Base-by-base conservation (phyloP, 805 yeast species). In the Kazachstania viticola region DNA sequence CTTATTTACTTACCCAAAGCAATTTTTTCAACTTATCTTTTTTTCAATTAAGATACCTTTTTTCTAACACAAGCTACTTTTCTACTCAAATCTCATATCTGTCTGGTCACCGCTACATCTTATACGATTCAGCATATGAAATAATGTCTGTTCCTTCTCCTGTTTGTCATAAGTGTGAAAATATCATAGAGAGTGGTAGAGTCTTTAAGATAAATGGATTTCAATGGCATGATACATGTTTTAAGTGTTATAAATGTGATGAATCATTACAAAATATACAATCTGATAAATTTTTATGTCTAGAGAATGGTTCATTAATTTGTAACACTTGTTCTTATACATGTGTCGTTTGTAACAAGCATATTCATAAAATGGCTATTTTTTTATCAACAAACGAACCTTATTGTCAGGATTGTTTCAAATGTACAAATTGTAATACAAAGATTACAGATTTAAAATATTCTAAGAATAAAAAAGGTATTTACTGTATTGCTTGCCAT, bases 221-320 rank as follows among this genome's bases (percentile, higher is more conserved):
- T 51, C 73, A 95, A 42, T 91, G 98, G 98, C 98, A 91, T 56
- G 79, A 84, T 35, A 70, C 79, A 39, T 91, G 98, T 58, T 91
- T 91, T 59, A 68, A 74, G 29, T 91, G 98, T 58, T 79, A 93
- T 33, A 79, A 79, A 44, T 91, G 98, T 56, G 64, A 70, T 24
- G 69, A 72, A 44, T 69, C 76, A 23, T 61, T 91, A 34, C 94
- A 94, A 15, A 11, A 19, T 19, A 19, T 19, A 7, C 9, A 19
- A 11, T 79, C 83, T 47, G 78, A 93, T 16, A 87, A 87, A 55
- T 83, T 91, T 56, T 62, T 91, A 32, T 96, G 87, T 2, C 63
- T 91, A 29, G 97, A 96, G 2, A 84, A 91, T 36, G 97, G 98
- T 18, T 78, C 81, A 30, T 62, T 91, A 35, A 82, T 91, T 9